Conservation (phyloP, 1,284 basidiomycete species). For the Sanghuangporus weigelae region DNA sequence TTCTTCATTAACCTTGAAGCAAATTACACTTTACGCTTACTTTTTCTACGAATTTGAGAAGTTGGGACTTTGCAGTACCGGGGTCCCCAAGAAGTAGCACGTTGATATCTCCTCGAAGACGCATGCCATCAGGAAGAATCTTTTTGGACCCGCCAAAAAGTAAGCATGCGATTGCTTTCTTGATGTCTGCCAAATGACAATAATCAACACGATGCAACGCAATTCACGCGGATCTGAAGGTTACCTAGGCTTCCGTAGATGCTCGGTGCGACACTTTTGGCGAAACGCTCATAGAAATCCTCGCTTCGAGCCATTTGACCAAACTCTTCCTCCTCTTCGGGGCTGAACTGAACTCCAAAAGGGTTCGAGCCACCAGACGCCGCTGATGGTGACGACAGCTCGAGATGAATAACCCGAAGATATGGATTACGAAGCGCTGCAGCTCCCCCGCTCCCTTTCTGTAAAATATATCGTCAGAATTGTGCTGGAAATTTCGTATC, state of each 20-base stretch:
- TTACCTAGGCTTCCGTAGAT: constrained; percentile 91
- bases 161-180: constrained; percentile 94
- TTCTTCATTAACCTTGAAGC: not conserved
- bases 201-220: not conserved
- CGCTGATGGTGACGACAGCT: constrained; percentile 73
- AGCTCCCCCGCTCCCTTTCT: constrained; percentile 68
- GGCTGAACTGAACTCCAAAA: constrained; percentile 82
- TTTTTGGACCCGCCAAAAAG: constrained; percentile 99
- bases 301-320: constrained; percentile 85
- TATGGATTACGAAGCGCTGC: constrained; percentile 93
- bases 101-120: constrained; percentile 96
- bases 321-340: constrained; percentile 97
- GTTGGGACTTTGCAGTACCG: constrained; percentile 95
- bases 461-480: constrained; percentile 2
- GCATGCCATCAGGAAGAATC: constrained; percentile 95
- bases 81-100: constrained; percentile 95
- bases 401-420: constrained; percentile 89
- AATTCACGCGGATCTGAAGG: constrained; percentile 22
- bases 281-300: constrained; percentile 91
- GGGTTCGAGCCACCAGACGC: constrained; percentile 66
- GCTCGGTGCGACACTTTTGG: constrained; percentile 92
- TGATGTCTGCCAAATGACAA: constrained; percentile 69
- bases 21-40: constrained; percentile 33
- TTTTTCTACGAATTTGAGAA: constrained; percentile 99
- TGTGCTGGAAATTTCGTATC: not conserved